Evolutionary conservation across 1,284 basidiomycete genomes (phyloP).

Genomic region (Quambalaria eucalypti): DNA sequence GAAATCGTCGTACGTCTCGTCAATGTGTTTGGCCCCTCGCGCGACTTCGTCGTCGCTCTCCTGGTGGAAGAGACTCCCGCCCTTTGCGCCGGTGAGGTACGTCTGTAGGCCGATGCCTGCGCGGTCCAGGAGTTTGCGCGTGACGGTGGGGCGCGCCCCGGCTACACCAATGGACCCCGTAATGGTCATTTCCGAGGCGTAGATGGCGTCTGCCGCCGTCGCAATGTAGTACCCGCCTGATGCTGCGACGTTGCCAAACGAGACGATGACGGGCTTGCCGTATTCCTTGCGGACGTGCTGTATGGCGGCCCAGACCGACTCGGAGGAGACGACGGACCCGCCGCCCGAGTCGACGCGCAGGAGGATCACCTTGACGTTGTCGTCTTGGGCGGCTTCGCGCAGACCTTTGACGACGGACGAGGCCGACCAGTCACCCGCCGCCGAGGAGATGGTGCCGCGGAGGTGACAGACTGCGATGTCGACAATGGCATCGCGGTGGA

Average conservation of each 20-base stretch:
- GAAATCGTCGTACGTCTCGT: constrained; percentile 47
- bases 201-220: constrained; percentile 41
- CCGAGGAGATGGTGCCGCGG: constrained; percentile 44
- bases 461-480: constrained; percentile 49
- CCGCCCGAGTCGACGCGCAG: constrained; percentile 50
- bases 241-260: constrained; percentile 49
- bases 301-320: constrained; percentile 49
- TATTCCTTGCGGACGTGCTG: constrained; percentile 41
- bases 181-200: constrained; percentile 47
- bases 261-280: constrained; percentile 48
- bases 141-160: constrained; percentile 48
- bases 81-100: constrained; percentile 47
- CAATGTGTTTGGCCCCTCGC: constrained; percentile 43
- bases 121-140: constrained; percentile 47
- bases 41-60: constrained; percentile 39
- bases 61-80: constrained; percentile 42
- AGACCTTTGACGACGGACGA: constrained; percentile 47
- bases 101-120: constrained; percentile 40
- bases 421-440: constrained; percentile 38
- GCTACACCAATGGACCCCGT: constrained; percentile 49
- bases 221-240: constrained; percentile 48
- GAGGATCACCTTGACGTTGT: constrained; percentile 47
- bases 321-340: constrained; percentile 49
- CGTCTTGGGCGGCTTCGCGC: constrained; percentile 48
- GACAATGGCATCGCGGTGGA: constrained; percentile 34